phyloP scores from a whole-genome alignment of 1,139 yeast species.

The Yamadazyma sp. region DNA sequence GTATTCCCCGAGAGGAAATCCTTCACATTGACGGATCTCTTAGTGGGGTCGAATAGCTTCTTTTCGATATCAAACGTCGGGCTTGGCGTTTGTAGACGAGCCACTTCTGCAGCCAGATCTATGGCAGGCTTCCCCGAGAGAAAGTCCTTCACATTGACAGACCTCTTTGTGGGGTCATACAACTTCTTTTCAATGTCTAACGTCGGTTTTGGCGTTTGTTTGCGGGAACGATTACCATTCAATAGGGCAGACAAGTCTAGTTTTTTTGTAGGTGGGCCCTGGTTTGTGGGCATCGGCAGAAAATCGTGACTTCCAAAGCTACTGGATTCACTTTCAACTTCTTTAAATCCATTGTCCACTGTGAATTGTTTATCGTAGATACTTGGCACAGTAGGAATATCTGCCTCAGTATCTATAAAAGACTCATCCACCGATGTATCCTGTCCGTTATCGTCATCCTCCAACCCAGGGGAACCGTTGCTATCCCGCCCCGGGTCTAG shows the following conservation, averaged over 20 bases:
- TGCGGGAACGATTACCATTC: slow-evolving; percentile 2
- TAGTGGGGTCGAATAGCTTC: slow-evolving; percentile 25
- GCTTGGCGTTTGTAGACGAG: not conserved
- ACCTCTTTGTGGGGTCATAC: slow-evolving; percentile 18
- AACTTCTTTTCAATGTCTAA: slow-evolving; percentile 33
- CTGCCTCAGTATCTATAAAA: not conserved
- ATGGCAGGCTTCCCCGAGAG: slow-evolving; percentile 7
- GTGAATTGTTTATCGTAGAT: not conserved
- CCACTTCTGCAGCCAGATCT: slow-evolving; percentile 1
- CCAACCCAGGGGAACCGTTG: not conserved
- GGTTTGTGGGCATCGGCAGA: not conserved
- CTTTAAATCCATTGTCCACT: not conserved
- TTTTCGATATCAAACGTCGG: slow-evolving; percentile 25
- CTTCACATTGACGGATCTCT: slow-evolving; percentile 29
- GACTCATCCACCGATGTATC: not conserved
- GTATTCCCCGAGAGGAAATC: slow-evolving; percentile 21
- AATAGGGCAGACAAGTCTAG: not conserved
- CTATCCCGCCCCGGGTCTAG: not conserved
- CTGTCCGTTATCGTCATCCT: not conserved
- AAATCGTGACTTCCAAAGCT: not conserved
- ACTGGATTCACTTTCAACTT: not conserved
- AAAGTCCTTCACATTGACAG: slow-evolving; percentile 34
- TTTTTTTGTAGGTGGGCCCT: not conserved
- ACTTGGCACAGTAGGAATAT: not conserved
- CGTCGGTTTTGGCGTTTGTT: not conserved